Percentiles rank a stretch among this genome's conserved stretches.
Evolutionary conservation across 2,329 filamentous ascomycete genomes (phyloP).

Genomic region (Sporothrix schenckii): DNA sequence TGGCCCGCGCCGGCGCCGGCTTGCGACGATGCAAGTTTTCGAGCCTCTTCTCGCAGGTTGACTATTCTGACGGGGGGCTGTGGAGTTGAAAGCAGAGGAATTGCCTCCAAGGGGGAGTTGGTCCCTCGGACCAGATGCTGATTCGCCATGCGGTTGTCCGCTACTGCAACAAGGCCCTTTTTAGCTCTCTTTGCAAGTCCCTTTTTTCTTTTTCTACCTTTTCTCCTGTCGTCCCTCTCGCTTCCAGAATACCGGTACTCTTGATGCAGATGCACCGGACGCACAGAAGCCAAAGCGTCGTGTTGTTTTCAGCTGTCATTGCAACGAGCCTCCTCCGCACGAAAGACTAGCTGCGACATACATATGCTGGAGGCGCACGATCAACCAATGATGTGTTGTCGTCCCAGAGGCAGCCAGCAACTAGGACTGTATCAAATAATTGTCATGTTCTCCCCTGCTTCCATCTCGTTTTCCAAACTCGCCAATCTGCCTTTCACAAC

Average conservation of each 20-base stretch:
- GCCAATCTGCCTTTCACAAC: neutral
- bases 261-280: neutral
- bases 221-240: neutral
- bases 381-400: neutral
- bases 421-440: neutral
- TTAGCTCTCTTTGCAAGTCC: neutral
- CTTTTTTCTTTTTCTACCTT: neutral
- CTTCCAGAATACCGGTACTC: constrained; percentile 27
- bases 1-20: constrained; percentile 20
- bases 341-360: neutral
- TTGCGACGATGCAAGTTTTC: neutral
- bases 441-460: neutral
- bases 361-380: neutral
- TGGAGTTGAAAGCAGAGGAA: neutral
- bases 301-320: constrained; percentile 1
- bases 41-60: neutral
- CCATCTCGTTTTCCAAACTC: neutral
- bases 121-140: neutral
- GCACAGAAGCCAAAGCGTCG: neutral
- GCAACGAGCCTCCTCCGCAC: neutral
- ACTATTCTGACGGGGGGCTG: constrained; percentile 1
- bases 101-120: too few species aligned
- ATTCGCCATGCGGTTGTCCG: constrained; percentile 15
- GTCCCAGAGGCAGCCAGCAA: neutral
- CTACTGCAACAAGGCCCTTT: too few species aligned